Base-by-base conservation (phyloP, 306 rosid genomes). In the Corylus heterophylla region DNA sequence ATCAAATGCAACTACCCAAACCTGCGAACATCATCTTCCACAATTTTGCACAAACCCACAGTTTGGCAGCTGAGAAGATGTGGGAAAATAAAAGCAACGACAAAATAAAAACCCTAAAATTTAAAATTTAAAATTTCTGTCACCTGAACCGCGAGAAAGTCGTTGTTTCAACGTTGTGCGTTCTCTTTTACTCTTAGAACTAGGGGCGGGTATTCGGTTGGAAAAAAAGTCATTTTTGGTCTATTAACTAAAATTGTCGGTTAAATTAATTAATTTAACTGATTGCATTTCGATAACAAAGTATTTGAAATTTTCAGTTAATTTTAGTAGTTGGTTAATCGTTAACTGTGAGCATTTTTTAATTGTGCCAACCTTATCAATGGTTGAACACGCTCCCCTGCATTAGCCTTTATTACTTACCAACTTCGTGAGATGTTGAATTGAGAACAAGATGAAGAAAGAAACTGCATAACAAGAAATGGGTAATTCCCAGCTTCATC, bases 381-480 rank as follows among this genome's bases (percentile, higher is more conserved):
- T n/a, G n/a, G n/a, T n/a, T n/a, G n/a, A n/a, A n/a, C n/a, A n/a
- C n/a, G n/a, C n/a, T n/a, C n/a, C n/a, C n/a, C n/a, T n/a, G n/a
- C n/a, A 81, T 45, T 37, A 37, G 6, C 6, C 6, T 3, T 42
- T 12, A 25, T 29, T 56, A 1, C 87, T 78, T 84, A 91, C 96
- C 96, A 69, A 85, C 93, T 87, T 87, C 95, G 6, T 69, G 51
- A 73, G 88, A 79, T 78, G 73, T 42, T 75, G 86, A 79, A 6
- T 77, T 54, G 74, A 79, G 76, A 75, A 78, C 59, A 62, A 86
- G 69, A 74, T 80, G 59, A 18, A 75, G 8, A 66, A 87, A 80
- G 63, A 81, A 86, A 67, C 77, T 6, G 81, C 64, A 85, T 73
- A 78, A 69, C 68, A 84, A 76, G 49, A 79, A 42, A 42, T 42